Conservation (phyloP, 495 filamentous ascomycete species). For the Bryoglossum gracile region DNA sequence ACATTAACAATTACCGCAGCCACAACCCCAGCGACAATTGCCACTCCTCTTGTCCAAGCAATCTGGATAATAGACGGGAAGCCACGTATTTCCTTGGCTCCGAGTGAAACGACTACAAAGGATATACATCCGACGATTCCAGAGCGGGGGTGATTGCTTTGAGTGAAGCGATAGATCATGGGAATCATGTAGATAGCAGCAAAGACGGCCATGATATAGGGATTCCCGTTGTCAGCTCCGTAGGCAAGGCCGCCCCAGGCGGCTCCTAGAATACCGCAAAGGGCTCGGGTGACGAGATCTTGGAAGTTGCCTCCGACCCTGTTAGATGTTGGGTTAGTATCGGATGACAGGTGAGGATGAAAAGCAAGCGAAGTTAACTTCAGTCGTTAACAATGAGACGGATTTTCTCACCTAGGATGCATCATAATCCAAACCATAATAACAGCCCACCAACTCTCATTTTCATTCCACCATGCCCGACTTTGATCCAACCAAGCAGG, state of each 20-base stretch:
- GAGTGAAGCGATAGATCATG: slow-evolving; percentile 50
- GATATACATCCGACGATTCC: slow-evolving; percentile 38
- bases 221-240: slow-evolving; percentile 41
- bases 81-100: slow-evolving; percentile 30
- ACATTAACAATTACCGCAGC: slow-evolving; percentile 45
- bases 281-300: slow-evolving; percentile 41
- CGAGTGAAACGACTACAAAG: slow-evolving; percentile 48
- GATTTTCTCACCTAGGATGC: slow-evolving; percentile 36
- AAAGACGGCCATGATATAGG: slow-evolving; percentile 49
- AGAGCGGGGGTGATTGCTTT: slow-evolving; percentile 43
- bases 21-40: slow-evolving; percentile 44
- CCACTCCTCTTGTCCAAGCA: slow-evolving; percentile 40
- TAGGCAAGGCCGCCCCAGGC: slow-evolving; percentile 47
- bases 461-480: slow-evolving; percentile 43
- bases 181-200: slow-evolving; percentile 49
- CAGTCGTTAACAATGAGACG: neutral
- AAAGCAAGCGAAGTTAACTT: no score
- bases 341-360: no score
- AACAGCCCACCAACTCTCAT: slow-evolving; percentile 51
- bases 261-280: slow-evolving; percentile 41
- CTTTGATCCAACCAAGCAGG: slow-evolving; percentile 43
- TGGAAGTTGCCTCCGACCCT: slow-evolving; percentile 49
- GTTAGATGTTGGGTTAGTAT: slow-evolving; percentile 13
- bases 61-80: slow-evolving; percentile 32
- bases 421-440: slow-evolving; percentile 53